These are phyloP conservation scores for Fusarium sp. DNA, from an alignment of 2,329 filamentous ascomycete genomes.

Conservation along the genomic window DNA sequence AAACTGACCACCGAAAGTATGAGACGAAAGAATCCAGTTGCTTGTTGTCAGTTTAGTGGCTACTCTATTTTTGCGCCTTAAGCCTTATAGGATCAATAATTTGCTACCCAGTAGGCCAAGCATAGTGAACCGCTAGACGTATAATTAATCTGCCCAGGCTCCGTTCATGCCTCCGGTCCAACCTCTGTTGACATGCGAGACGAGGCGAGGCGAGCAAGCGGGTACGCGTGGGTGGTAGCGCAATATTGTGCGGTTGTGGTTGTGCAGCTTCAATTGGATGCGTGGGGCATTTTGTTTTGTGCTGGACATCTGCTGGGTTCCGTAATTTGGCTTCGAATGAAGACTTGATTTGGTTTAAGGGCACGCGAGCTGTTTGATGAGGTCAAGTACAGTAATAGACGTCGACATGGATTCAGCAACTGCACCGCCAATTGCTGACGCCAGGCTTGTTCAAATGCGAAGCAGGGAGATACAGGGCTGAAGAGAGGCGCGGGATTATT, in stretches of 20 bases:
- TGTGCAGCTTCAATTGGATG: conserved; percentile 10
- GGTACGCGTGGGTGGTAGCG: conserved; percentile 26
- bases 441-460: neutral
- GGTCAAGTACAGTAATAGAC: conserved; percentile 1
- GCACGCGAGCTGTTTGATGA: conserved; percentile 31
- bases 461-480: conserved; percentile 35
- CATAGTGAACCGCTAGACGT: conserved; percentile 14
- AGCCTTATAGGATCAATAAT: neutral
- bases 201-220: conserved; percentile 35
- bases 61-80: neutral
- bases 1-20: neutral
- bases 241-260: conserved; percentile 8
- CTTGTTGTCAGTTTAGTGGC: neutral
- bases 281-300: conserved; percentile 27
- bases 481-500: conserved; percentile 29
- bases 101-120: neutral
- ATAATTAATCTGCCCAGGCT: conserved; percentile 42
- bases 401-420: conserved; percentile 14
- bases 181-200: conserved; percentile 15
- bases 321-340: conserved; percentile 19
- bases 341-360: conserved; percentile 33
- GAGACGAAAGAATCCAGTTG: neutral
- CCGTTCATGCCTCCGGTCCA: conserved; percentile 29
- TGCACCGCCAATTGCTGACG: conserved; percentile 20
- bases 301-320: conserved; percentile 22